These are phyloP conservation scores for Vitis amurensis DNA, from an alignment of 164 flowering plant species.

Conservation along the genomic window DNA sequence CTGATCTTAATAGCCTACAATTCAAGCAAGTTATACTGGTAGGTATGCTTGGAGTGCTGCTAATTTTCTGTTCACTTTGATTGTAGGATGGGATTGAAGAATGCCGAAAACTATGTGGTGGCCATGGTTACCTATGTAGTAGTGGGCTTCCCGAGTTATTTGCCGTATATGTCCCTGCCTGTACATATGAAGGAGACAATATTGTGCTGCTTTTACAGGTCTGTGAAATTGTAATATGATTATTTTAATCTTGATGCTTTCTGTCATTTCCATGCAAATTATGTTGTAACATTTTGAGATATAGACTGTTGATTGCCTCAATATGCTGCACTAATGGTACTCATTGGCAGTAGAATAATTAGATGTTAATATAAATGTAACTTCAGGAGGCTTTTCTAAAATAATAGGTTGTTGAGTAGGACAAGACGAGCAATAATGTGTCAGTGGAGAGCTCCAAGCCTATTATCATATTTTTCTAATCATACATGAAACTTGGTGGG, in stretches of 20 bases:
- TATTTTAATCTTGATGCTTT: neutral
- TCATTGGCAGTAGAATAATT: neutral
- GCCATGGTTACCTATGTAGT: constrained; percentile 91
- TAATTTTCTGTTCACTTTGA: neutral
- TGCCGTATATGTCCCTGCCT: constrained; percentile 97
- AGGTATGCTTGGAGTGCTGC: neutral
- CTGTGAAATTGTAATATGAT: neutral
- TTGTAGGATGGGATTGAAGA: constrained; percentile 95
- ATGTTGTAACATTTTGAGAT: neutral
- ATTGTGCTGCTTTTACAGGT: constrained; percentile 90
- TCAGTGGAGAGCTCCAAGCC: too few species aligned
- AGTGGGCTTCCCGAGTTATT: constrained; percentile 98
- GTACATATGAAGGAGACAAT: constrained; percentile 99
- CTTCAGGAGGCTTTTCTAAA: neutral
- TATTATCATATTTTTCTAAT: too few species aligned
- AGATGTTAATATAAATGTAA: neutral
- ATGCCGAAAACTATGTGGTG: constrained; percentile 96
- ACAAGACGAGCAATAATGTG: too few species aligned
- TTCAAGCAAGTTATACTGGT: too few species aligned
- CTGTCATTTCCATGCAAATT: neutral
- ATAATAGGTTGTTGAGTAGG: too few species aligned
- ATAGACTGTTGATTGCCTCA: neutral
- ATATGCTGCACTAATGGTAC: neutral
- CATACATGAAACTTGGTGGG: too few species aligned
- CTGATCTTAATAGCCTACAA: too few species aligned